These are phyloP conservation scores for Penicillium paneum DNA, from an alignment of 2,329 filamentous ascomycete species.

Conservation along the genomic window DNA sequence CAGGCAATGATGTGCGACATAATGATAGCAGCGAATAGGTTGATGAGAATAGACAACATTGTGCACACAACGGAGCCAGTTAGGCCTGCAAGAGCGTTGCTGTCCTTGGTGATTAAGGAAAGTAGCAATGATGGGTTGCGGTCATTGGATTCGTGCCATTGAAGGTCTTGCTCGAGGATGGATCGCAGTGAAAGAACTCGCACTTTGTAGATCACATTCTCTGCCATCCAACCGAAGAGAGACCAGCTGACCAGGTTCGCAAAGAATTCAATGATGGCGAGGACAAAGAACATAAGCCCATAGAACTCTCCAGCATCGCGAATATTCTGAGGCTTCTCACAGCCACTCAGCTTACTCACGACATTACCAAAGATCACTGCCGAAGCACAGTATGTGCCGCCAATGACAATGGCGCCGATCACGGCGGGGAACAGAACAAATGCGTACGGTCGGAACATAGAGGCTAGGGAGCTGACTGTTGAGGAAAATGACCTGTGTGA, in stretches of 20 bases:
- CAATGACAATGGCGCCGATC: slow-evolving; percentile 53
- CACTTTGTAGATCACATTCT: slow-evolving; percentile 63
- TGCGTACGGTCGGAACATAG: slow-evolving; percentile 5
- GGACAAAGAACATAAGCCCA: slow-evolving; percentile 58
- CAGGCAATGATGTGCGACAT: slow-evolving; percentile 69
- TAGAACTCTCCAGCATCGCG: slow-evolving; percentile 52
- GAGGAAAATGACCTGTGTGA: not conserved
- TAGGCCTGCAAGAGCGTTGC: slow-evolving; percentile 64
- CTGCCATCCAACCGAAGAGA: slow-evolving; percentile 57
- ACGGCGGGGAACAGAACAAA: slow-evolving; percentile 31
- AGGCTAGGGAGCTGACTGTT: slow-evolving; percentile 45
- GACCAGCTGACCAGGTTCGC: slow-evolving; percentile 61
- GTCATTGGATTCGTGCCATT: slow-evolving; percentile 66
- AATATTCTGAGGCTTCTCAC: slow-evolving; percentile 50
- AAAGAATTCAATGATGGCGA: slow-evolving; percentile 58
- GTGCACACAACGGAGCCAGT: slow-evolving; percentile 69
- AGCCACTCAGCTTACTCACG: slow-evolving; percentile 55
- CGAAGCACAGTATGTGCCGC: slow-evolving; percentile 55
- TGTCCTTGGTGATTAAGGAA: slow-evolving; percentile 66
- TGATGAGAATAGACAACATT: slow-evolving; percentile 65
- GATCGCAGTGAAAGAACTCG: slow-evolving; percentile 62
- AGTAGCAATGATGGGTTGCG: slow-evolving; percentile 61
- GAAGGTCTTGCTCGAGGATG: slow-evolving; percentile 61
- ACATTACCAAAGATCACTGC: slow-evolving; percentile 61
- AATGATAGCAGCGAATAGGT: slow-evolving; percentile 65